Conservation (phyloP, 1,284 basidiomycete genomes). For the Cryptococcus sp. region DNA sequence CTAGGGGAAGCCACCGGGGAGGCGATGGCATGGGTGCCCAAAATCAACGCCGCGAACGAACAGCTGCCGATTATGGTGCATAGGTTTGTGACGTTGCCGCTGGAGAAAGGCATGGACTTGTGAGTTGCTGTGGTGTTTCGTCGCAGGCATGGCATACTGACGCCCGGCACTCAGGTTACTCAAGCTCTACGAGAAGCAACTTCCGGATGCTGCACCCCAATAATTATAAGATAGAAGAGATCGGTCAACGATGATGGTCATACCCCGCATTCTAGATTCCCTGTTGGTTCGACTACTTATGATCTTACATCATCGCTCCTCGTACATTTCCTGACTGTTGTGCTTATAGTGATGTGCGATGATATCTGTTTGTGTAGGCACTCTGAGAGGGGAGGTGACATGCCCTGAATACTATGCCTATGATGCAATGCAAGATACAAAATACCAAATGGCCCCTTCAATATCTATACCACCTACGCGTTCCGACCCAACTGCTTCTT, state of each 20-base stretch:
- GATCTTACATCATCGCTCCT: no score
- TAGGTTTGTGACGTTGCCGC: constrained; percentile 74
- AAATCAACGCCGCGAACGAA: constrained; percentile 72
- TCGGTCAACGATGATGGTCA: background rate
- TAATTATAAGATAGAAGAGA: background rate
- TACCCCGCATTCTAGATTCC: background rate
- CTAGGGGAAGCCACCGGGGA: constrained; percentile 82
- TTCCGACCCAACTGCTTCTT: constrained; percentile 51
- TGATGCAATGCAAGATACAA: constrained; percentile 2
- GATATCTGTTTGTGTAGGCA: background rate
- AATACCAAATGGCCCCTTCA: background rate
- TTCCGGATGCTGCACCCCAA: constrained; percentile 43
- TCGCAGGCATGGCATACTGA: background rate
- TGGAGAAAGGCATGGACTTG: constrained; percentile 81
- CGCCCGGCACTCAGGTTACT: constrained; percentile 51
- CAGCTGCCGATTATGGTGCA: constrained; percentile 80
- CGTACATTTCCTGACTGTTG: no score
- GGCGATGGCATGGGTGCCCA: constrained; percentile 68
- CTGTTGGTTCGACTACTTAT: no score
- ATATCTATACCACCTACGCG: background rate
- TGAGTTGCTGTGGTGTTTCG: constrained; percentile 23
- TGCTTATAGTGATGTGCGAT: no score
- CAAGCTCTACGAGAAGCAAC: constrained; percentile 73
- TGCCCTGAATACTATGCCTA: constrained; percentile 1
- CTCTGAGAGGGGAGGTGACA: constrained; percentile 1